Base-by-base conservation (phyloP, 805 yeast species). In the Candida silvatica region DNA sequence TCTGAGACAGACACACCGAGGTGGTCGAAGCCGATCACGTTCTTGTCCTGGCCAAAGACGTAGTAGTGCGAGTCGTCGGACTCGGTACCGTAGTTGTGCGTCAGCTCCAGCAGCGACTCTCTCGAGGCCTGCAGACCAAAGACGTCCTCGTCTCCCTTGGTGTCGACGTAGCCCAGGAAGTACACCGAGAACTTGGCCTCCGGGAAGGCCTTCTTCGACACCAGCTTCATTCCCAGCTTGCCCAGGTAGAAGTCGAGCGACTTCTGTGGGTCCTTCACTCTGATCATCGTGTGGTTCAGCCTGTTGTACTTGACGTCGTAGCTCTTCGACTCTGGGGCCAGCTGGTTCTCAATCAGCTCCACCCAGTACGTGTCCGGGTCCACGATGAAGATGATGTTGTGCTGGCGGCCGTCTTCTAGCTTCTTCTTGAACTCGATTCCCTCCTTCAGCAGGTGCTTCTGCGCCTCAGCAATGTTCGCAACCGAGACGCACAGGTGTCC, bases 351-450 rank as follows among this genome's bases (percentile, higher is more conserved):
- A 46, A 90, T 73, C 51, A 90, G 62, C 66, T 90, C 98, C 49
- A 90, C 73, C 98, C 98, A 90, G 64, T 92, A 92, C 48, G 92
- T 92, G 60, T 90, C 90, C 5, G 97, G 97, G 52, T 92, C 98
- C 47, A 88, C 71, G 5, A 80, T 94, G 59, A 90, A 92, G 0
- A 97, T 97, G 63, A 92, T 88, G 58, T 86, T 71, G 59, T 77
- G 79, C 62, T 85, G 95, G 60, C 96, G 77, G 25, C 98, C 98
- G 54, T 90, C 97, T 26, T 74, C 59, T 45, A 88, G 65, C 52
- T 68, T 83, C 68, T 90, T 92, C 61, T 88, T 74, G 67, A 90
- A 90, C 34, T 60, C 54, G 37, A 81, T 96, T 16, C 80, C 82
- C 31, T 67, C 63, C 1, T 58, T 56, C 43, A 80, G 71, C 40